phyloP scores from a whole-genome alignment of 352 stramenopile genomes.

The Phytopythium delawarense region DNA sequence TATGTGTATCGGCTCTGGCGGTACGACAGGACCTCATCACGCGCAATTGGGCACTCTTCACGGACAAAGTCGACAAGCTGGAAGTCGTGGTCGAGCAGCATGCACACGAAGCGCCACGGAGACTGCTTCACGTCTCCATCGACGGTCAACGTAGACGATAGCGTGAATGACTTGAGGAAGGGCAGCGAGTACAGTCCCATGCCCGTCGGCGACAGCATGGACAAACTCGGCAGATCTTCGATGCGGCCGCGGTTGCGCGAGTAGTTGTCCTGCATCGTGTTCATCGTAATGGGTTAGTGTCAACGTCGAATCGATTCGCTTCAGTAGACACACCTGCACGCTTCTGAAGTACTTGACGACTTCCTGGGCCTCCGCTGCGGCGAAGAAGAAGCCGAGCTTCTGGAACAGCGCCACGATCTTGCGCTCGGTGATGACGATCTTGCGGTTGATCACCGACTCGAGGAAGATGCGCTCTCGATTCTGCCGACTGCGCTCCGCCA shows the following conservation, averaged over 20 bases:
- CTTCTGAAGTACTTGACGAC: conserved; percentile 42
- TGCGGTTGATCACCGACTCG: conserved; percentile 59
- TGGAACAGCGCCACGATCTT: conserved; percentile 45
- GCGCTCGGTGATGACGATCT: conserved; percentile 55
- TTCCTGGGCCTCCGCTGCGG: conserved; percentile 35
- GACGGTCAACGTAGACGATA: conserved; percentile 38
- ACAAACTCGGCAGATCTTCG: conserved; percentile 58
- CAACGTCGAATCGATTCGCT: not conserved
- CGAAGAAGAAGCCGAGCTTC: conserved; percentile 56
- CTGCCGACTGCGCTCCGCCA: conserved; percentile 34
- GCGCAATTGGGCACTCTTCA: conserved; percentile 33
- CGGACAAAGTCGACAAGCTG: conserved; percentile 64
- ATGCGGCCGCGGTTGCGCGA: conserved; percentile 43
- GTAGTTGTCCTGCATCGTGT: conserved; percentile 36
- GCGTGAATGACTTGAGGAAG: conserved; percentile 33
- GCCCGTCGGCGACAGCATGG: conserved; percentile 37
- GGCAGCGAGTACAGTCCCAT: conserved; percentile 43
- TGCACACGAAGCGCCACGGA: conserved; percentile 44
- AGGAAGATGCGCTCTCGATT: conserved; percentile 54
- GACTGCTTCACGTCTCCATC: conserved; percentile 16
- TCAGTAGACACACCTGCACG: conserved; percentile 31
- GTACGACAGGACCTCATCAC: conserved; percentile 26
- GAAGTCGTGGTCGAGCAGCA: conserved; percentile 59
- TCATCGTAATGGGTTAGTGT: not conserved
- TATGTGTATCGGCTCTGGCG: conserved; percentile 39